These are phyloP conservation scores for Groenewaldozyma auringiensis DNA, from an alignment of 1,139 yeast species.

Conservation along the genomic window DNA sequence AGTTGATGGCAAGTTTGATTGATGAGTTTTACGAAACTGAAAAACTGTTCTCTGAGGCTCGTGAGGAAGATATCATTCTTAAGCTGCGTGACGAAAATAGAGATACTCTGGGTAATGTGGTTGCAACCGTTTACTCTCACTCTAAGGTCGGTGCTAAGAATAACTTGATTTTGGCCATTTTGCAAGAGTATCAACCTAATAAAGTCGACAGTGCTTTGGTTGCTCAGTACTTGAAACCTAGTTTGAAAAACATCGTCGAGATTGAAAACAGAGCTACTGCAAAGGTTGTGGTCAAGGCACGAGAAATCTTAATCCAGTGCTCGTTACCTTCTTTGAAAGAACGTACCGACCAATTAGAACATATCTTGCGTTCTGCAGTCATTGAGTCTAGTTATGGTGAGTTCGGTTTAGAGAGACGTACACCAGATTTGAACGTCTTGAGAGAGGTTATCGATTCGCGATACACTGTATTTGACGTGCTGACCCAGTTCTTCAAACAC, in stretches of 20 bases:
- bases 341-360: conserved; percentile 95
- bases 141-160: conserved; percentile 91
- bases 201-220: conserved; percentile 50
- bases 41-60: conserved; percentile 57
- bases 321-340: conserved; percentile 93
- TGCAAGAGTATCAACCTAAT: conserved; percentile 63
- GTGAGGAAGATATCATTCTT: conserved; percentile 78
- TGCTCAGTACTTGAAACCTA: conserved; percentile 60
- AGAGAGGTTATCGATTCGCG: conserved; percentile 93
- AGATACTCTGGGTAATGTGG: conserved; percentile 66
- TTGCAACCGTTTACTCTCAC: conserved; percentile 72
- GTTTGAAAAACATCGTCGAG: conserved; percentile 73
- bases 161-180: conserved; percentile 76
- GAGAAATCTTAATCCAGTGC: conserved; percentile 93
- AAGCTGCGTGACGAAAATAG: conserved; percentile 81
- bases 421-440: conserved; percentile 73
- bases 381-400: conserved; percentile 82
- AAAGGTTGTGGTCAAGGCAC: conserved; percentile 91
- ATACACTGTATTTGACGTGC: conserved; percentile 92
- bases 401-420: conserved; percentile 57
- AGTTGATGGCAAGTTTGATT: conserved; percentile 61
- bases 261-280: conserved; percentile 85
- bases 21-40: conserved; percentile 72
- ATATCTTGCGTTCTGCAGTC: conserved; percentile 85
- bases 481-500: conserved; percentile 81